Evolutionary conservation across 2,329 filamentous ascomycete species (phyloP).

Genomic region (Rhexocercosporidium sp.): DNA sequence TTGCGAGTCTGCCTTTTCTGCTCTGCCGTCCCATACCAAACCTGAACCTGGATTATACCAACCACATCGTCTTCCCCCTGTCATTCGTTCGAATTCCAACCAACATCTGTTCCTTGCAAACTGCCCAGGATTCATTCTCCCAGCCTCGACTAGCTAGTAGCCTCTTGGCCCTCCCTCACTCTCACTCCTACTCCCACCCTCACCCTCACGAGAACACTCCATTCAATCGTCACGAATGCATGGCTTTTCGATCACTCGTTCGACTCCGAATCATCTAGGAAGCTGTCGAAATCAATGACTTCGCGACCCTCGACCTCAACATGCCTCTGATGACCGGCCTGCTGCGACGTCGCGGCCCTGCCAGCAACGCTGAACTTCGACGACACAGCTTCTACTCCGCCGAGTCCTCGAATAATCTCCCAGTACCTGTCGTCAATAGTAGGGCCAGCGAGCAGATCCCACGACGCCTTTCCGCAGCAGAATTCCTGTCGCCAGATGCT

Average conservation of each 20-base stretch:
- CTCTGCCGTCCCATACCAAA: no score
- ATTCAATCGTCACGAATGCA: conserved; percentile 6
- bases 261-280: background rate
- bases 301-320: conserved; percentile 10
- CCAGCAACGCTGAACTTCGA: conserved; percentile 40
- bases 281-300: conserved; percentile 40
- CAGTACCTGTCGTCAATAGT: conserved; percentile 29
- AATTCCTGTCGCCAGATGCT: conserved; percentile 35
- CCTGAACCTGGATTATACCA: background rate
- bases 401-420: conserved; percentile 31
- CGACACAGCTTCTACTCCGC: conserved; percentile 40
- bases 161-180: background rate
- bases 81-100: background rate
- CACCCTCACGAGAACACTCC: background rate
- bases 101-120: conserved; percentile 4
- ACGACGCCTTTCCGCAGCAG: conserved; percentile 37
- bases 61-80: background rate
- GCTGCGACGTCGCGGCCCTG: conserved; percentile 38
- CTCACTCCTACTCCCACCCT: background rate
- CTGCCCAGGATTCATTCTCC: conserved; percentile 16
- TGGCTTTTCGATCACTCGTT: background rate
- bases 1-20: no score
- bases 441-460: conserved; percentile 43
- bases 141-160: background rate
- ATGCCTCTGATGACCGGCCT: conserved; percentile 41